Percentiles rank a stretch among this genome's conserved stretches.
phyloP scores from a whole-genome alignment of 169 alveolate genomes.

The Plasmodium cynomolgi region DNA sequence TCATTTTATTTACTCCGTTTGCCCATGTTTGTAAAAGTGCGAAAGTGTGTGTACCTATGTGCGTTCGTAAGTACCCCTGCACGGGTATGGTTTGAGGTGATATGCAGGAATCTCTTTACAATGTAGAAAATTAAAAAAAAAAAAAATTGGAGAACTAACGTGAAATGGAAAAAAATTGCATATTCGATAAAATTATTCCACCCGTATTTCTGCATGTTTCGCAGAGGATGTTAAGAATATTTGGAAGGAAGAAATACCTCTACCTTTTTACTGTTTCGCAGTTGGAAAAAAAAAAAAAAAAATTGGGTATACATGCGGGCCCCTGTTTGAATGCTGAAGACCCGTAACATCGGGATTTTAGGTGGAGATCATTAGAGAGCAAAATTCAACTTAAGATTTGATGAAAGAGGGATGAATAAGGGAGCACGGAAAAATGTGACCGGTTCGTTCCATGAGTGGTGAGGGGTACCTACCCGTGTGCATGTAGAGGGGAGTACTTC shows the following conservation, averaged over 20 bases:
- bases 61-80: not conserved
- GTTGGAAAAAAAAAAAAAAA: not conserved
- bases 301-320: not conserved
- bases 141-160: not conserved
- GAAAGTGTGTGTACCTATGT: not conserved
- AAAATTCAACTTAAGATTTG: not conserved
- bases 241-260: not conserved
- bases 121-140: not conserved
- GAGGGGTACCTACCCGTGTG: not conserved
- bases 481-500: not conserved
- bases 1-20: not conserved
- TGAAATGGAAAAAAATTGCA: not conserved
- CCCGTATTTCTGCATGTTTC: not conserved
- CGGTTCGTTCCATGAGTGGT: not conserved
- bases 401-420: not conserved
- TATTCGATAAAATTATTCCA: not conserved
- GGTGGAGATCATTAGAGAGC: not conserved
- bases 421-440: not conserved
- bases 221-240: not conserved
- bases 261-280: not conserved
- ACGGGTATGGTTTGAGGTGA: not conserved
- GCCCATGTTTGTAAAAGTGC: not conserved
- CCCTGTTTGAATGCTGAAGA: not conserved
- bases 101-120: not conserved
- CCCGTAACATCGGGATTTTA: not conserved